Base-by-base conservation (phyloP, 192 early-diverging fungal genomes). In the Radiomyces spectabilis region DNA sequence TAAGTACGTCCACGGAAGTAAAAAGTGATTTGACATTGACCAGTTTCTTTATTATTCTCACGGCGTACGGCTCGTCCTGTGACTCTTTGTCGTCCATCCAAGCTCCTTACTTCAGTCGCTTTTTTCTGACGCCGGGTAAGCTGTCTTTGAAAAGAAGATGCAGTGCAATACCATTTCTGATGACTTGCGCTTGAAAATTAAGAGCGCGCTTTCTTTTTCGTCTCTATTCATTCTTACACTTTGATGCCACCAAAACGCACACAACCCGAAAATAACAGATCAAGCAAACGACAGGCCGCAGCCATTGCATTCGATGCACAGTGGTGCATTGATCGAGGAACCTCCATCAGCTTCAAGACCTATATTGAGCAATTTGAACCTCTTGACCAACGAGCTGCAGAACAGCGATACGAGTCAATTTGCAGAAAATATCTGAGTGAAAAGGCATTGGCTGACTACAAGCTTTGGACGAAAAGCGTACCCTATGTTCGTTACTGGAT, bases 311-410 rank as follows among this genome's bases (percentile, higher is more conserved):
- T 22, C 8, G 41, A 43, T 19, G 18, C 18, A 7, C 8, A 19
- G 41, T 43, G 55, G 55, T 57, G 55, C 41, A 29, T 48, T 39
- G 55, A 48, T 34, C 55, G 44, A 31, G 41, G 40, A 8, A 16
- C 30, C 31, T 31, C 6, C 55, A 24, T 57, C 26, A 43, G 30
- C 12, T 57, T 57, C 55, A 57, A 38, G 31, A 37, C 29, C 2
- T 57, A 43, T 47, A 57, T 57, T 39, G 55, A 57, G 39, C 30
- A 35, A 12, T 57, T 42, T 27, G 55, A 57, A 25, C 42, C 29
- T 13, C 45, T 57, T 46, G 55, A 57, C 37, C 40, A 41, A 39
- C 41, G 42, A 13, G 40, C 29, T 25, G 55, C 55, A 32, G 40
- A 57, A 41, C 43, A 57, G 37, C 32, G 55, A 39, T 57, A 43